Conservation (phyloP, 257 asterid species). For the Capsicum rhomboideum region DNA sequence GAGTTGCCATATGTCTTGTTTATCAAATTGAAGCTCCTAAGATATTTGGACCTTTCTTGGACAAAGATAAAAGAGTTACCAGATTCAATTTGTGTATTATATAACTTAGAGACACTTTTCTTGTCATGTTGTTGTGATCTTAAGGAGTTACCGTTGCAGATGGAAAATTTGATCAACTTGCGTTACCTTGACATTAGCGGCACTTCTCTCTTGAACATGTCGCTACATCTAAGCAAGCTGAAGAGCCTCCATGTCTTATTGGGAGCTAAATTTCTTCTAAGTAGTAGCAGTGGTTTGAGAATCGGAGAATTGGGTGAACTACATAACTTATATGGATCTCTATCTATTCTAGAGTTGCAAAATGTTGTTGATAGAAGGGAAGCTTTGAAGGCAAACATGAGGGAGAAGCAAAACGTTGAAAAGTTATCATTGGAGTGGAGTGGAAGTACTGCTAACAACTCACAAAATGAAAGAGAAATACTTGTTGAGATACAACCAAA, state of each 20-base stretch:
- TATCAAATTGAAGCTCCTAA: neutral
- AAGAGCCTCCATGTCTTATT: neutral
- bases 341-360: neutral
- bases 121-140: neutral
- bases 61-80: neutral
- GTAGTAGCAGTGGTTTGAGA: neutral
- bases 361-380: neutral
- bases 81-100: neutral
- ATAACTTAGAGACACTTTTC: conserved; percentile 1
- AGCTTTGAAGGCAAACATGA: neutral
- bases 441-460: neutral
- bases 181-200: neutral
- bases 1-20: neutral
- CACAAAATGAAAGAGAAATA: neutral
- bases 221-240: neutral
- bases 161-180: neutral
- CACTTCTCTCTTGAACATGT: neutral
- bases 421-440: neutral
- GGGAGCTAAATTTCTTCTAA: neutral
- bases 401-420: neutral
- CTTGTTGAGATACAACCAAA: neutral
- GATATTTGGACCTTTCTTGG: neutral
- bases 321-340: neutral
- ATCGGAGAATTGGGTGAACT: neutral
- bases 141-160: neutral